Evolutionary conservation across 371 early-diverging fungal species (phyloP).

Genomic region (Mucor saturninus): DNA sequence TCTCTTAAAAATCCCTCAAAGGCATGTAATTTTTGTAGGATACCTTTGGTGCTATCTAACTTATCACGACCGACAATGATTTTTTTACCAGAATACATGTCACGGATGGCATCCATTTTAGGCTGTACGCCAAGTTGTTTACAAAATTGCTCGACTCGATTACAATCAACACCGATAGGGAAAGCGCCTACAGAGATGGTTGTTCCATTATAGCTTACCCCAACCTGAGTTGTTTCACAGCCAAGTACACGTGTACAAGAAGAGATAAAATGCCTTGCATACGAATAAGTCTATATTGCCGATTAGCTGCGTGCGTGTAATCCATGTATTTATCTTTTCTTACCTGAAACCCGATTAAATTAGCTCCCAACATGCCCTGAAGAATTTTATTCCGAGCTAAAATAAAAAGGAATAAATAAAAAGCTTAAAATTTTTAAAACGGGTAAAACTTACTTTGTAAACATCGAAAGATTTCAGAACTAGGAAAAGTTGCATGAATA

Average conservation of each 20-base stretch:
- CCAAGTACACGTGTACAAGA: conserved; percentile 93
- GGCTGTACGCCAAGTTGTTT: conserved; percentile 65
- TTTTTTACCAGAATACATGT: conserved; percentile 89
- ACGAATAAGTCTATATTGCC: conserved; percentile 82
- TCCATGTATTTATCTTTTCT: neutral
- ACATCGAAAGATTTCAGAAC: conserved; percentile 93
- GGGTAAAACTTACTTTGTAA: conserved; percentile 72
- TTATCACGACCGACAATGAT: conserved; percentile 99
- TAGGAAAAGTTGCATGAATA: conserved; percentile 97
- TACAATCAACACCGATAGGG: conserved; percentile 98
- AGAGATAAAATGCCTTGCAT: conserved; percentile 96
- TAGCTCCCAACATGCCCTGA: conserved; percentile 86
- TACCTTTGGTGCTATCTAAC: conserved; percentile 98
- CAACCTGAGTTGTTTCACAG: conserved; percentile 85
- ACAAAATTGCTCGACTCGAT: conserved; percentile 53
- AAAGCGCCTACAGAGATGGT: conserved; percentile 87
- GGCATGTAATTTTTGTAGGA: conserved; percentile 94
- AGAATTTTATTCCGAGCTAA: conserved; percentile 86
- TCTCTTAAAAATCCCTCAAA: conserved; percentile 90
- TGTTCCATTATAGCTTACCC: conserved; percentile 79
- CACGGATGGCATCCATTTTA: conserved; percentile 80
- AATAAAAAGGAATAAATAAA: neutral
- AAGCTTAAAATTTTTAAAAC: neutral
- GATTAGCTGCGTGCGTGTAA: no score
- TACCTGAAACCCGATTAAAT: conserved; percentile 89